A percentile compares a stretch with the other conserved stretches of the same genome.
Evolutionary conservation across 2,329 filamentous ascomycete species (phyloP).

Genomic region (Talaromyces sp.): DNA sequence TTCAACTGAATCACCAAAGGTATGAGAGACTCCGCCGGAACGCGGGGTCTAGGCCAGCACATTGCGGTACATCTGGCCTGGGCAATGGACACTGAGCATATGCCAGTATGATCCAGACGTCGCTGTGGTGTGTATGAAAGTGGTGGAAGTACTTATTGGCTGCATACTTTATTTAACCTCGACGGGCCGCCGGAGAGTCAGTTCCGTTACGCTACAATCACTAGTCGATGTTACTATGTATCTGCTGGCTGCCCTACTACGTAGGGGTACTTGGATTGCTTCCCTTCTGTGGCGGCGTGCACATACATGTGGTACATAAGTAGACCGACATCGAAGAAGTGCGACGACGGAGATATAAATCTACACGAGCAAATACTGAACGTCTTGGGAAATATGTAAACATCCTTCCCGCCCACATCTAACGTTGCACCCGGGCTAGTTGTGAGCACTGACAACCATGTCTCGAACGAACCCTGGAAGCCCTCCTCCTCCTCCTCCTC

Average conservation of each 20-base stretch:
- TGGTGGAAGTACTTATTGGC: neutral
- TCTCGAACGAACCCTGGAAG: neutral
- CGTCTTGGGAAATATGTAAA: neutral
- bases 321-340: neutral
- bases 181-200: constrained; percentile 12
- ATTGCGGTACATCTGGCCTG: neutral
- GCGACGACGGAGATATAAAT: neutral
- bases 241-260: neutral
- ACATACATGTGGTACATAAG: neutral
- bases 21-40: neutral
- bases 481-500: too few relatives aligned
- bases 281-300: neutral
- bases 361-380: too few relatives aligned
- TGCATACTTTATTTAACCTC: constrained; percentile 7
- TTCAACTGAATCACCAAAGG: too few relatives aligned
- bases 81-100: neutral
- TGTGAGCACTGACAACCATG: neutral
- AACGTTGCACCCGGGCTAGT: too few relatives aligned
- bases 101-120: neutral
- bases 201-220: constrained; percentile 6
- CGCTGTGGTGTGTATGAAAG: neutral
- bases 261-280: neutral
- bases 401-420: neutral
- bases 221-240: constrained; percentile 1
- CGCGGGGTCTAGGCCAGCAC: constrained; percentile 9